Evolutionary conservation across 257 asterid genomes (phyloP), one percentile per base, ranked within the genome.

Genomic region (Datura wrightii): DNA sequence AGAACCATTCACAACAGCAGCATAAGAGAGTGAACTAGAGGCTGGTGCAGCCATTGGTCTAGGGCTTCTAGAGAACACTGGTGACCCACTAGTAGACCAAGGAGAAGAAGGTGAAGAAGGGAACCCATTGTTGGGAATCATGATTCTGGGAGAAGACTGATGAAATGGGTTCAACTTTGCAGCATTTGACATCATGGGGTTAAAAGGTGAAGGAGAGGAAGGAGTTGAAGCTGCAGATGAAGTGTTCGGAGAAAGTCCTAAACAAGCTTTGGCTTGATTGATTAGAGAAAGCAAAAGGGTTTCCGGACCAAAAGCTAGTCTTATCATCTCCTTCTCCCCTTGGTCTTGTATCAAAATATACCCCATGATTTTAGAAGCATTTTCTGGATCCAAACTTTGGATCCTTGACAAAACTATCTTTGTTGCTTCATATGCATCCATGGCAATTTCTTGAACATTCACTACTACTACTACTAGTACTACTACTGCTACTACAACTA

Each of bases 321-420:
- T 87, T 82, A 95, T 94, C 91, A 95, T 93, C 88, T 95, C 99
- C 84, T 93, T 92, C 87, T 95, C 96, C 0, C 97, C 98, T 65
- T 91, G 93, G 87, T 94, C 99, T 46, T 95, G 98, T 37, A 95
- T 90, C 82, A 95, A 91, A 44, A 95, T 89, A 42, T 90, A 94
- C 6, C 99, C 99, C 90, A 95, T 95, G 88, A 94, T 95, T 86
- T 89, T 95, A 1, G 98, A 91, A 50, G 97, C 97, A 88, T 93
- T 92, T 50, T 94, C 96, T 9, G 95, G 99, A 89, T 95, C 99
- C 89, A 95, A 81, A 42, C 76, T 72, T 53, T 93, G 96, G 89
- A 95, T 90, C 90, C 98, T 93, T 24, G 98, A 91, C 87, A 95
- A 91, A 42, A 95, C 97, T 46, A 86, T 79, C 72, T 88, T 92